These are phyloP conservation scores for Rhodotorula graminis DNA, from an alignment of 768 basidiomycete species.

Conservation along the genomic window DNA sequence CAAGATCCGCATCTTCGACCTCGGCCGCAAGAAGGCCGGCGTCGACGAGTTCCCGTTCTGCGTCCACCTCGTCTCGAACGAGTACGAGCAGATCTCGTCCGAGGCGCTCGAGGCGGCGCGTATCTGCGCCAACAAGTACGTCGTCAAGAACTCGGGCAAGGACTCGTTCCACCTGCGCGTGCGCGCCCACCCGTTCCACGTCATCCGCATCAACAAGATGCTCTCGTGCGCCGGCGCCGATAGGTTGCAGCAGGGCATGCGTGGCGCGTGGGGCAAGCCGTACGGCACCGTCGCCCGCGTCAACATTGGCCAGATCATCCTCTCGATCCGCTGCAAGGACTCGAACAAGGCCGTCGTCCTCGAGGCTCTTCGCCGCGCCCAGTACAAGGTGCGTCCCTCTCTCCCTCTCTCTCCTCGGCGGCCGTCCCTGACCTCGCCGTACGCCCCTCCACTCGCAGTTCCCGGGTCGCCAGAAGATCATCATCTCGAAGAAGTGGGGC, in stretches of 20 bases:
- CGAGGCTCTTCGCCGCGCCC: constrained; percentile 93
- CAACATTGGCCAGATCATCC: constrained; percentile 93
- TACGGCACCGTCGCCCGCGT: constrained; percentile 94
- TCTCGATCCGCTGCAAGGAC: constrained; percentile 88
- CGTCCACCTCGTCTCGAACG: constrained; percentile 91
- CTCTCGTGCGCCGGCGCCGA: constrained; percentile 98
- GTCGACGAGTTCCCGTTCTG: constrained; percentile 99
- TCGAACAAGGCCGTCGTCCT: constrained; percentile 77
- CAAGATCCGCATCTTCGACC: constrained; percentile 94
- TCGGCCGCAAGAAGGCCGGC: constrained; percentile 84
- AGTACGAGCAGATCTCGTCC: constrained; percentile 92
- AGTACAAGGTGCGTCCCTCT: constrained; percentile 65
- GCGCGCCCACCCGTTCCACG: constrained; percentile 96
- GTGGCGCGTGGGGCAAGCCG: constrained; percentile 99
- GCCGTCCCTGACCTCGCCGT: not conserved
- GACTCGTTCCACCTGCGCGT: constrained; percentile 98
- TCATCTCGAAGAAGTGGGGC: constrained; percentile 76
- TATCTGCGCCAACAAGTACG: constrained; percentile 99
- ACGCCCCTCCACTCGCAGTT: constrained; percentile 52
- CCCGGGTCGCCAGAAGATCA: constrained; percentile 97
- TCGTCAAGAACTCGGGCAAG: constrained; percentile 93
- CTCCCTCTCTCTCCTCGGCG: not conserved
- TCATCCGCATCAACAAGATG: constrained; percentile 99
- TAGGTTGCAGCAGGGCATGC: constrained; percentile 94
- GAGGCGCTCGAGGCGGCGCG: constrained; percentile 97